Percentiles rank a stretch among this genome's conserved stretches.
phyloP scores from a whole-genome alignment of 2,329 filamentous ascomycete species.

The Ceratocystis lukuohia region DNA sequence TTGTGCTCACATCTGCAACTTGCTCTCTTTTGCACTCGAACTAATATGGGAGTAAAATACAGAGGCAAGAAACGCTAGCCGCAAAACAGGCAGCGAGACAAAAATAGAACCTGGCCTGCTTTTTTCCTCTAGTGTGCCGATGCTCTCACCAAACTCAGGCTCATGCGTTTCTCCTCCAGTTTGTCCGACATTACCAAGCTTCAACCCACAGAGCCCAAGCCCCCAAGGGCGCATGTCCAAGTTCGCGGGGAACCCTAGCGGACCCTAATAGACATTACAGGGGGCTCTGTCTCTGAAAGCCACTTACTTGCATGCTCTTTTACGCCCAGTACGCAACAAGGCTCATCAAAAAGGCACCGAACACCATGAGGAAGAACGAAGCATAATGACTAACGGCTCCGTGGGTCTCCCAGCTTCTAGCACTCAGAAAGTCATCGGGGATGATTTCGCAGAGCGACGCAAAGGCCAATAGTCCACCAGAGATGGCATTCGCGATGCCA shows the following conservation, averaged over 20 bases:
- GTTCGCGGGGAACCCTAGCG: not conserved
- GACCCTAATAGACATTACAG: not conserved
- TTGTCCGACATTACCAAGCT: not conserved
- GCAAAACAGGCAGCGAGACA: not conserved
- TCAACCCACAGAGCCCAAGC: not conserved
- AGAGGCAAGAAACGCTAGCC: no score
- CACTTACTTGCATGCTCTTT: constrained; percentile 5
- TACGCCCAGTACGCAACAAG: constrained; percentile 51
- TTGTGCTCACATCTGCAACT: not conserved
- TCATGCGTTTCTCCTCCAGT: not conserved
- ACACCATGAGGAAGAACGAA: constrained; percentile 44
- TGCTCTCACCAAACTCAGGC: not conserved
- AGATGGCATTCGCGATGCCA: constrained; percentile 62
- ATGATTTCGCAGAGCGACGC: constrained; percentile 59
- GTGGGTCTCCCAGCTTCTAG: constrained; percentile 46
- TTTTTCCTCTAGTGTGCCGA: not conserved
- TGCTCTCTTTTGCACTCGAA: not conserved
- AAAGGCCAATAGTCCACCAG: constrained; percentile 56
- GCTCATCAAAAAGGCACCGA: constrained; percentile 49
- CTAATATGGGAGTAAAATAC: no score
- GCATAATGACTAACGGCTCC: constrained; percentile 39
- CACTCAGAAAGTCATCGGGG: constrained; percentile 57
- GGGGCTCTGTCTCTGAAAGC: not conserved
- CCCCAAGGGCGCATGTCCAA: not conserved
- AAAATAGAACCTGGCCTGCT: not conserved